These are phyloP conservation scores for Hanseniaspora hatyaiensis DNA, from an alignment of 805 yeast species.

Conservation along the genomic window DNA sequence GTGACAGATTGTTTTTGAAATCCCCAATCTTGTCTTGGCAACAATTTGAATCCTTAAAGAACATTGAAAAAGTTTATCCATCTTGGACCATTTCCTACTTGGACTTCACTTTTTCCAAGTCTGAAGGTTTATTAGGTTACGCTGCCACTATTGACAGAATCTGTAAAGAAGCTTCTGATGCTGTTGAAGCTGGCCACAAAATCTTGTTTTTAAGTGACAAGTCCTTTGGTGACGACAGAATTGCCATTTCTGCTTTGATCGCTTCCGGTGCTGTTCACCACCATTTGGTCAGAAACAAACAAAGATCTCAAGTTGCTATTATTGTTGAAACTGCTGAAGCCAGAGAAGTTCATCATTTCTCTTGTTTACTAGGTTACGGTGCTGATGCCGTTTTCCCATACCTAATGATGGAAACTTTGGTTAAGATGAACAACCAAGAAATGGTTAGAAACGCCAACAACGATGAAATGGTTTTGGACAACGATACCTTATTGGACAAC, in stretches of 20 bases:
- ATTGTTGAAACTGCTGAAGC: constrained; percentile 93
- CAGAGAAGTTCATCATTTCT: constrained; percentile 91
- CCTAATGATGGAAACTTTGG: constrained; percentile 77
- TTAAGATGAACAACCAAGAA: constrained; percentile 73
- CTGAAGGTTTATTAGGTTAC: constrained; percentile 79
- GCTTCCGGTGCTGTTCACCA: constrained; percentile 98
- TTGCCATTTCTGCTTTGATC: constrained; percentile 74
- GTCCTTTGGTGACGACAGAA: constrained; percentile 44
- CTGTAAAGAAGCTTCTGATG: constrained; percentile 75
- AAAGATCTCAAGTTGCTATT: constrained; percentile 88
- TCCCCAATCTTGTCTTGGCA: constrained; percentile 70
- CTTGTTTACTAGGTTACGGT: constrained; percentile 92
- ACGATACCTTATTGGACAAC: constrained; percentile 55
- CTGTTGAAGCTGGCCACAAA: constrained; percentile 64
- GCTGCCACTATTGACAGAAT: constrained; percentile 72
- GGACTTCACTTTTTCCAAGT: constrained; percentile 77
- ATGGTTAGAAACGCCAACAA: constrained; percentile 43
- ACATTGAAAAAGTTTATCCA: constrained; percentile 66
- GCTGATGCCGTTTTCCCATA: constrained; percentile 94
- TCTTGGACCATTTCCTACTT: constrained; percentile 72
- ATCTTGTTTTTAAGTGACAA: constrained; percentile 70
- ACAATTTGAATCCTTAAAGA: constrained; percentile 63
- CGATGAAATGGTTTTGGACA: constrained; percentile 33
- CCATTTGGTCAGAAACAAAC: constrained; percentile 88
- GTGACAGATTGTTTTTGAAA: constrained; percentile 70